Evolutionary conservation across 2,329 filamentous ascomycete genomes (phyloP).

Genomic region (Seiridium cupressi): DNA sequence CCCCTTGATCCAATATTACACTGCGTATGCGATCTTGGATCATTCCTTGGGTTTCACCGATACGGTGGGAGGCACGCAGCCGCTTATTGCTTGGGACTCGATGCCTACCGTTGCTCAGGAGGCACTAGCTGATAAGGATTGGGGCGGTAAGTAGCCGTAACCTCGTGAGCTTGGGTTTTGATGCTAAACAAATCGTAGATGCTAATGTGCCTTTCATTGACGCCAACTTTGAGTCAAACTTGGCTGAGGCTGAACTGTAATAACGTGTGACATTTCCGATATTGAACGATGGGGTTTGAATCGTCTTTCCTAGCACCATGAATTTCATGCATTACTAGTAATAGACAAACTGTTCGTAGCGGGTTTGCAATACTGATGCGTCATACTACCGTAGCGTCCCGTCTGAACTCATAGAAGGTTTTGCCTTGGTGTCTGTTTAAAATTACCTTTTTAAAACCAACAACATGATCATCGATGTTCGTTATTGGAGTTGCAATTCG

Average conservation of each 20-base stretch:
- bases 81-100: constrained; percentile 4
- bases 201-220: constrained; percentile 7
- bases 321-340: too few relatives aligned
- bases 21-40: background rate
- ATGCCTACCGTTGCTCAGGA: constrained; percentile 4
- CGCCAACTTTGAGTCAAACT: constrained; percentile 5
- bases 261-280: background rate
- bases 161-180: background rate
- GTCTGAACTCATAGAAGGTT: too few relatives aligned
- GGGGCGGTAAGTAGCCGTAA: background rate
- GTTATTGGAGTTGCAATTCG: too few relatives aligned
- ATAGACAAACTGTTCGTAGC: too few relatives aligned
- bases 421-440: too few relatives aligned
- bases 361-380: too few relatives aligned
- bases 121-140: constrained; percentile 5
- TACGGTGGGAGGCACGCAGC: constrained; percentile 4
- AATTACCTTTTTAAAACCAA: too few relatives aligned
- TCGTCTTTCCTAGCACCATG: too few relatives aligned
- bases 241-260: constrained; percentile 5
- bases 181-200: background rate
- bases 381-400: too few relatives aligned
- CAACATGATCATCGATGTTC: too few relatives aligned
- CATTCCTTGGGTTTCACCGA: constrained; percentile 4
- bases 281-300: background rate
- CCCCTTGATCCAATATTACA: constrained; percentile 6